These are phyloP conservation scores for Lecanoromycetidae sp. DNA, from an alignment of 2,329 filamentous ascomycete genomes.

Conservation along the genomic window DNA sequence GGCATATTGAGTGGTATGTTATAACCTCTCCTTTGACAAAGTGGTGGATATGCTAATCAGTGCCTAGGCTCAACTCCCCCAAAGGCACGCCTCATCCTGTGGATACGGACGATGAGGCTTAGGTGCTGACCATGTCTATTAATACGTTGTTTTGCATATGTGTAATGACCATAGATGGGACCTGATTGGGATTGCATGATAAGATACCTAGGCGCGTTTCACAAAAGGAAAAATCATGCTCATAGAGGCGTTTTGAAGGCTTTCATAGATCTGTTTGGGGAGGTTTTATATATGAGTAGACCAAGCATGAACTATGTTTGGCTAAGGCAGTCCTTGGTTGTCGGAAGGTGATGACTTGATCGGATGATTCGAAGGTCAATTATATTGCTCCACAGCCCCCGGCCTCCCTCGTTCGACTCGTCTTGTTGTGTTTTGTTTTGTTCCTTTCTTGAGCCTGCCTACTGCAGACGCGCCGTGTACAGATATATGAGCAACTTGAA, in stretches of 20 bases:
- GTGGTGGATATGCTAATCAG: background rate
- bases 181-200: background rate
- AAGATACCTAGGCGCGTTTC: background rate
- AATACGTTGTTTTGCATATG: background rate
- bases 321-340: background rate
- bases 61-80: conserved; percentile 15
- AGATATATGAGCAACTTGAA: too few relatives aligned
- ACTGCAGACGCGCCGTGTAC: too few relatives aligned
- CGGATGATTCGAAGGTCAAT: background rate
- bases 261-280: background rate
- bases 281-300: background rate
- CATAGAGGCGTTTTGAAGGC: conserved; percentile 5
- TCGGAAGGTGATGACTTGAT: background rate
- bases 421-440: too few relatives aligned
- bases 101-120: conserved; percentile 64
- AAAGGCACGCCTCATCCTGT: conserved; percentile 60
- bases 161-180: conserved; percentile 7
- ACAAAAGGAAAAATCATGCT: background rate
- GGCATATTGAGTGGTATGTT: conserved; percentile 55
- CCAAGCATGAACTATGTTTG: too few relatives aligned
- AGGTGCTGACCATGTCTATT: background rate
- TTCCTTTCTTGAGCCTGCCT: too few relatives aligned
- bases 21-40: background rate
- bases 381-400: too few relatives aligned
- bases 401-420: too few relatives aligned